Conservation (phyloP, 768 basidiomycete genomes). For the Basidioascus undulatus region DNA sequence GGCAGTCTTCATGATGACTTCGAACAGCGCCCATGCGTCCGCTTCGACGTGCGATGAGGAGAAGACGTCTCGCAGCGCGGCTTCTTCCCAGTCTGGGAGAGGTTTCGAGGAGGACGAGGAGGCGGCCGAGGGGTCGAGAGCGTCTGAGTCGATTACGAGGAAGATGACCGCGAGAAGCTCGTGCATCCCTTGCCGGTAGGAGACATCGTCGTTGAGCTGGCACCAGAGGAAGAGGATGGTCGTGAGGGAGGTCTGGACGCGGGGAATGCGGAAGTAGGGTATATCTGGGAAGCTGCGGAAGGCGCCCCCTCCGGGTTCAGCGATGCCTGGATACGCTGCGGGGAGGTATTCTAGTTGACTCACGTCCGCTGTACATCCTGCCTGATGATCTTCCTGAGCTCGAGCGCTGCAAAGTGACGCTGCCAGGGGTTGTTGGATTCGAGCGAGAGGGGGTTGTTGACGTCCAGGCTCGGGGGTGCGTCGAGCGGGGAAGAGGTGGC, state of each 20-base stretch:
- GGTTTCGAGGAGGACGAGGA: neutral
- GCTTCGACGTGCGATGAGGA: constrained; percentile 22
- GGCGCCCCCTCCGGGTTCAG: neutral
- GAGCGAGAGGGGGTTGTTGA: constrained; percentile 6
- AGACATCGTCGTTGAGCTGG: constrained; percentile 49
- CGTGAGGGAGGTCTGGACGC: constrained; percentile 54
- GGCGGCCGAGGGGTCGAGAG: constrained; percentile 20
- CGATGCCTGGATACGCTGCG: neutral
- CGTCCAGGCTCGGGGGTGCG: no score
- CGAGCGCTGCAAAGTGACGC: constrained; percentile 71
- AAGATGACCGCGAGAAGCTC: constrained; percentile 76
- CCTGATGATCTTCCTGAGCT: constrained; percentile 63
- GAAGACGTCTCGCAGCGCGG: constrained; percentile 4
- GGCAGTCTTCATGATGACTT: constrained; percentile 47
- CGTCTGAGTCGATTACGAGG: constrained; percentile 61
- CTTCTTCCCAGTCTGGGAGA: neutral
- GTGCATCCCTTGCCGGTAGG: constrained; percentile 98
- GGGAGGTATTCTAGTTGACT: constrained; percentile 16
- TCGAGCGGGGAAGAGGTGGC: no score
- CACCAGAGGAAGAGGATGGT: constrained; percentile 73
- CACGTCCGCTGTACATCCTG: constrained; percentile 94
- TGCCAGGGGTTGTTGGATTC: constrained; percentile 67
- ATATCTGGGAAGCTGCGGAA: constrained; percentile 72
- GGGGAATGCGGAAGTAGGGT: constrained; percentile 52
- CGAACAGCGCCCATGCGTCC: constrained; percentile 70